Evolutionary conservation across 2,329 filamentous ascomycete genomes (phyloP).

Genomic region (Scleromitrula shiraiana): DNA sequence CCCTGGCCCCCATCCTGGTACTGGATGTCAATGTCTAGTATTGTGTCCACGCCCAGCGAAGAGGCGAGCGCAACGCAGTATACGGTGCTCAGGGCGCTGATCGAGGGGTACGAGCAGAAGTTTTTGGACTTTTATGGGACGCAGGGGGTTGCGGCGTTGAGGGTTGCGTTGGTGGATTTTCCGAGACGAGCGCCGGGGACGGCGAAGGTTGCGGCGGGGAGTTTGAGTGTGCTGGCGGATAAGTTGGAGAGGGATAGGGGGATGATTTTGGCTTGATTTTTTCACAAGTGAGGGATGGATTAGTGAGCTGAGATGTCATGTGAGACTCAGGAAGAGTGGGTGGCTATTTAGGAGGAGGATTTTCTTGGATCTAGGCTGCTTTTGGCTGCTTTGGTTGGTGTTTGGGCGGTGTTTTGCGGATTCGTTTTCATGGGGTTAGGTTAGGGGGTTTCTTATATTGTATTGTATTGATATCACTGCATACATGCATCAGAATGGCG

Average conservation of each 20-base stretch:
- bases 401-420: too few species aligned
- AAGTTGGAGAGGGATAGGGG: slow-evolving; percentile 11
- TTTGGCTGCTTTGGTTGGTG: too few species aligned
- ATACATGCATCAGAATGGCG: too few species aligned
- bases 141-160: slow-evolving; percentile 62
- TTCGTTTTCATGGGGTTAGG: too few species aligned
- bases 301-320: too few species aligned
- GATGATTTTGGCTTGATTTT: background rate
- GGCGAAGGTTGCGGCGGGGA: background rate
- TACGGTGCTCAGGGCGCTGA: slow-evolving; percentile 61
- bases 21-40: slow-evolving; percentile 69
- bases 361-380: too few species aligned
- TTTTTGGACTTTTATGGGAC: slow-evolving; percentile 78
- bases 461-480: too few species aligned
- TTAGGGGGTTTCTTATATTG: too few species aligned
- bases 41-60: slow-evolving; percentile 63
- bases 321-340: too few species aligned
- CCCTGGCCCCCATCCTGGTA: slow-evolving; percentile 74
- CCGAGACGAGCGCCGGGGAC: slow-evolving; percentile 35
- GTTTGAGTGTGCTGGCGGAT: slow-evolving; percentile 9
- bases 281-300: background rate
- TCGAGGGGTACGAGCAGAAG: slow-evolving; percentile 63
- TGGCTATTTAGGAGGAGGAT: too few species aligned
- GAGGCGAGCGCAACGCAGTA: slow-evolving; percentile 68
- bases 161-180: slow-evolving; percentile 65